Evolutionary conservation across 164 flowering plant species (phyloP).

Genomic region (Platanus orientalis): DNA sequence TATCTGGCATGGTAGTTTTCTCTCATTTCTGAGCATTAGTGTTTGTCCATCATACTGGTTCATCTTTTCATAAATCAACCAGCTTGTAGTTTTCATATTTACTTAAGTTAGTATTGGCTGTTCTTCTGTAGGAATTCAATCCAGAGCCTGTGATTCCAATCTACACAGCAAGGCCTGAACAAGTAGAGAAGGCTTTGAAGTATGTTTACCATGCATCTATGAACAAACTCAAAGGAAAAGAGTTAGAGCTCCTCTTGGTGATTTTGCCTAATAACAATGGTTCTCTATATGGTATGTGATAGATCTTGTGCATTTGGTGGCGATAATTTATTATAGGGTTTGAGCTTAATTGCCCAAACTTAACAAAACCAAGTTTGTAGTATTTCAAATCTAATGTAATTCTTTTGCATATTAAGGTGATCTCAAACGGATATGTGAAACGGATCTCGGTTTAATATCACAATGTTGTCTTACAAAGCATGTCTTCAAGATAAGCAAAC

Average conservation of each 20-base stretch:
- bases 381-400: conserved; percentile 2
- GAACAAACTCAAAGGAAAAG: conserved; percentile 69
- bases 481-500: conserved; percentile 84
- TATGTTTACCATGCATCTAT: conserved; percentile 53
- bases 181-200: conserved; percentile 77
- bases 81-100: not conserved
- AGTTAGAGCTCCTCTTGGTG: conserved; percentile 59
- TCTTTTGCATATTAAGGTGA: conserved; percentile 46
- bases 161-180: conserved; percentile 56
- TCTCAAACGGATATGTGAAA: conserved; percentile 91
- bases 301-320: not conserved
- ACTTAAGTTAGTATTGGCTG: not conserved
- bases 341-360: not conserved
- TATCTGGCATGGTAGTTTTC: conserved; percentile 69
- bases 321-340: conserved; percentile 1
- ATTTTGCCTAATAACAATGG: conserved; percentile 80
- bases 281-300: conserved; percentile 60
- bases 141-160: conserved; percentile 72
- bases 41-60: not conserved
- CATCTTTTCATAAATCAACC: not conserved
- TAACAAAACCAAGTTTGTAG: not conserved
- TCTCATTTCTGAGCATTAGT: not conserved
- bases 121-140: conserved; percentile 52
- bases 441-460: conserved; percentile 86
- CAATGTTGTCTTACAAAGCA: conserved; percentile 93